A percentile compares a stretch with the other conserved stretches of the same genome.
Conservation (phyloP, 139 green algal genomes). For the Auxenochlorella pyrenoidosa region DNA sequence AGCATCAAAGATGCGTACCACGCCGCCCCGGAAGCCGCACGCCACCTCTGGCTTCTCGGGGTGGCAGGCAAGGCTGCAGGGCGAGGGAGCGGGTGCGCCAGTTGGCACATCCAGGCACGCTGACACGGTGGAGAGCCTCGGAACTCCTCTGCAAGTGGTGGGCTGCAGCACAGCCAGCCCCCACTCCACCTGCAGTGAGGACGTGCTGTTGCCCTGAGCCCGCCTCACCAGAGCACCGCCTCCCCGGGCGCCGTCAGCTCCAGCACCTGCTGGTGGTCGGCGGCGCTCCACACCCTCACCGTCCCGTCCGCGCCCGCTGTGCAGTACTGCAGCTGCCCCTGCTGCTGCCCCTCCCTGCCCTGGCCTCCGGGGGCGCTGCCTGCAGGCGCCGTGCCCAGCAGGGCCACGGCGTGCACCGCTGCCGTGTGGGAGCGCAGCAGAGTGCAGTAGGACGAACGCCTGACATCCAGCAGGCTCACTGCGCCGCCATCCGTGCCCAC, state of each 20-base stretch:
- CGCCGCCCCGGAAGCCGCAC: conserved; percentile 68
- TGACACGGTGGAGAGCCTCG: no score
- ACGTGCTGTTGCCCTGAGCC: not conserved
- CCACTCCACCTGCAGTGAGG: no score
- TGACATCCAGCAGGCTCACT: conserved; percentile 79
- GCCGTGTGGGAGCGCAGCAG: conserved; percentile 79
- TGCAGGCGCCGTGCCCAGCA: not conserved
- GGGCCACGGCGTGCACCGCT: not conserved
- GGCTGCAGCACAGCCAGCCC: not conserved
- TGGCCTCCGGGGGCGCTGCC: no score
- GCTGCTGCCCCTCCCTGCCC: not conserved
- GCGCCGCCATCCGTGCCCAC: conserved; percentile 74
- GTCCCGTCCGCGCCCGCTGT: conserved; percentile 74
- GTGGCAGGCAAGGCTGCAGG: conserved; percentile 58
- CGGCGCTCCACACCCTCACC: conserved; percentile 75
- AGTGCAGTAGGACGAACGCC: conserved; percentile 68
- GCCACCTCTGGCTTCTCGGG: conserved; percentile 65
- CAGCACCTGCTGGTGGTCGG: conserved; percentile 60
- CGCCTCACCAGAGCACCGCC: conserved; percentile 20
- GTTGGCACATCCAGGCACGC: not conserved
- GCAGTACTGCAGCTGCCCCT: conserved; percentile 48
- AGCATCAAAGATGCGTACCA: conserved; percentile 78
- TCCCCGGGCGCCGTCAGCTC: conserved; percentile 75
- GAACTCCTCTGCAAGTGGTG: no score
- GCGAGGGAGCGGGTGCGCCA: not conserved